Conservation (phyloP, 2,329 filamentous ascomycete genomes). For the Amylocarpus encephaloides region DNA sequence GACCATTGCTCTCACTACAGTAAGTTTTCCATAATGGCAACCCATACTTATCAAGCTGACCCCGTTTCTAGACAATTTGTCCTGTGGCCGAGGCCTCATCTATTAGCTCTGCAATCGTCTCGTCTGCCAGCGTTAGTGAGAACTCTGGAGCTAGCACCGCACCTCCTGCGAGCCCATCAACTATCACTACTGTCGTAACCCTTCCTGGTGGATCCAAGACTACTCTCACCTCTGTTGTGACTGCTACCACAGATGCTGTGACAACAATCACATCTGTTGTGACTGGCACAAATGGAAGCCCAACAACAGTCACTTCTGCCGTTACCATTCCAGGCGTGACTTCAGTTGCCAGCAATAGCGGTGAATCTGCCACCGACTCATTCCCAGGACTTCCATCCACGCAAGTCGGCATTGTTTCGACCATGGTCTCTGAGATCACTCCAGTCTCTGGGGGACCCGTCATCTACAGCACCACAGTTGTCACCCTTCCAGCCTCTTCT, state of each 20-base stretch:
- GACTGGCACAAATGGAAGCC: not conserved
- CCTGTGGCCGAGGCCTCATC: not conserved
- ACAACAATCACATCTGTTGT: not conserved
- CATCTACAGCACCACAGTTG: not conserved
- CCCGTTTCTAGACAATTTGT: not conserved
- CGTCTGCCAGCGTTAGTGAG: not conserved
- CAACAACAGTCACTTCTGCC: not conserved
- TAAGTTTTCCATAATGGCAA: not conserved
- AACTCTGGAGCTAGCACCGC: not conserved
- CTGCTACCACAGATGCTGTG: not conserved
- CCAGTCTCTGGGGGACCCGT: not conserved
- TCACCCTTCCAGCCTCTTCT: not conserved
- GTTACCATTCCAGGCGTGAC: not conserved
- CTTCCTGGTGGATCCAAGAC: not conserved
- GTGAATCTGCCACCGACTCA: not conserved
- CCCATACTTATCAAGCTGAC: not conserved
- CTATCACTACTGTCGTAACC: not conserved
- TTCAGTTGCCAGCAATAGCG: not conserved
- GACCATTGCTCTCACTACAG: not conserved
- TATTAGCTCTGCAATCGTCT: not conserved
- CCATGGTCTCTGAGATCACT: not conserved
- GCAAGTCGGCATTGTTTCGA: not conserved
- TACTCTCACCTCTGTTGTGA: not conserved
- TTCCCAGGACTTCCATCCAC: not conserved
- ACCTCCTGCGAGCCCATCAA: not conserved